These are phyloP conservation scores for Pilaira anomala DNA, from an alignment of 192 early-diverging fungal genomes.

Conservation along the genomic window DNA sequence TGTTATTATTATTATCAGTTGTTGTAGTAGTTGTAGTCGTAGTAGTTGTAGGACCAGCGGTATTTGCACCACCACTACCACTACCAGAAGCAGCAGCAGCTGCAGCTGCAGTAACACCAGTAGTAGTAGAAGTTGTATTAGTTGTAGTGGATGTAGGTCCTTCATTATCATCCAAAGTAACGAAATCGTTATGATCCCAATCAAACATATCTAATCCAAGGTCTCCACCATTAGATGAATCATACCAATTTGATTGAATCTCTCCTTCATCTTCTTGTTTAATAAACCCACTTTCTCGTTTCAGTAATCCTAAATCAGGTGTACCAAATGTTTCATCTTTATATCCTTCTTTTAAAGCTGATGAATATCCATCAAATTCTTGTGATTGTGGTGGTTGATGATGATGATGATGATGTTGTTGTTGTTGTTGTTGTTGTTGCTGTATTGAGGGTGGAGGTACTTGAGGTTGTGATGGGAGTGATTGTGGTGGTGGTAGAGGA, in stretches of 20 bases:
- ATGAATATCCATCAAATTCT: constrained; percentile 9
- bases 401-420: background rate
- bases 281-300: constrained; percentile 4
- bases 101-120: background rate
- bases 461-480: background rate
- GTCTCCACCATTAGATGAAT: constrained; percentile 4
- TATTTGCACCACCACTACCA: background rate
- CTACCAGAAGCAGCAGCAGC: background rate
- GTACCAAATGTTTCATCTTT: constrained; percentile 29
- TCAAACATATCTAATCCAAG: constrained; percentile 13
- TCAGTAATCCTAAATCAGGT: constrained; percentile 1
- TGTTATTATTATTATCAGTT: background rate
- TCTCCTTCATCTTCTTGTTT: constrained; percentile 8
- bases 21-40: no score
- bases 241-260: constrained; percentile 14
- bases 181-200: constrained; percentile 17
- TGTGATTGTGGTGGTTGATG: background rate
- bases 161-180: constrained; percentile 6
- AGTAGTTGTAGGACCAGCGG: no score
- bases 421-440: background rate
- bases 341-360: constrained; percentile 24
- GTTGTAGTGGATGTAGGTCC: background rate
- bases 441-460: background rate
- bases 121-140: background rate
- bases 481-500: background rate